Base-by-base conservation (phyloP, 495 filamentous ascomycete genomes). In the Xylaria cubensis region DNA sequence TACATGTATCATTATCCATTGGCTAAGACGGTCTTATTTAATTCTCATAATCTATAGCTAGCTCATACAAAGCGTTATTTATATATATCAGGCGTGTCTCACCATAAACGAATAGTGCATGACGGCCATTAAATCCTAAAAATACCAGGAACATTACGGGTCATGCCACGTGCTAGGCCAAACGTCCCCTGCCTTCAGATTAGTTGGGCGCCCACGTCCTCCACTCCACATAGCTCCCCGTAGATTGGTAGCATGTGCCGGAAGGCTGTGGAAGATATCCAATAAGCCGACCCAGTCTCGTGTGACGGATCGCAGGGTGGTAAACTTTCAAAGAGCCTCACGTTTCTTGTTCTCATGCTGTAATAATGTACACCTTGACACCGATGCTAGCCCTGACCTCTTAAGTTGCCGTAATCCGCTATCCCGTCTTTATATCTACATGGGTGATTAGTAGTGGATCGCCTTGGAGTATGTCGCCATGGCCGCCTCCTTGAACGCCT, bases 401-500 rank as follows among this genome's bases (percentile, higher is more conserved):
- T 71, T 66, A 29, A 32, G 36, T 50, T 64, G 50, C 62, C 36
- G 34, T 56, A 29, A 26, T 19, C 64, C 66, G 48, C 62, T 72
- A 64, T 72, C 65, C 70, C 56, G 59, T 75, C 48, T 72, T 62
- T 75, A 77, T 79, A 72, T 77, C 74, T 79, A 79, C 76, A 76
- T 36, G 41, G 64, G 64, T 61, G 8, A n/a, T 80, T 94, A 99
- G 84, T 92, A 97, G 87, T 99, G 96, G 81, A 99, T 97, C 70
- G 96, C 90, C 88, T 97, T 98, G 74, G 90, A 90, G 87, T 97
- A 95, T 64, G 95, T 97, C 72, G 93, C 94, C 96, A 99, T 99
- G 69, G 96, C 96, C 74, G 96, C 96, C 90, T 99, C 96, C 88
- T 99, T 99, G 88, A 99, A 98, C 56, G 96, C 96, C 87, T 99